Percentiles rank a stretch among this genome's conserved stretches.
Conservation (phyloP, 306 rosid genomes). For the Acacia acuminata region DNA sequence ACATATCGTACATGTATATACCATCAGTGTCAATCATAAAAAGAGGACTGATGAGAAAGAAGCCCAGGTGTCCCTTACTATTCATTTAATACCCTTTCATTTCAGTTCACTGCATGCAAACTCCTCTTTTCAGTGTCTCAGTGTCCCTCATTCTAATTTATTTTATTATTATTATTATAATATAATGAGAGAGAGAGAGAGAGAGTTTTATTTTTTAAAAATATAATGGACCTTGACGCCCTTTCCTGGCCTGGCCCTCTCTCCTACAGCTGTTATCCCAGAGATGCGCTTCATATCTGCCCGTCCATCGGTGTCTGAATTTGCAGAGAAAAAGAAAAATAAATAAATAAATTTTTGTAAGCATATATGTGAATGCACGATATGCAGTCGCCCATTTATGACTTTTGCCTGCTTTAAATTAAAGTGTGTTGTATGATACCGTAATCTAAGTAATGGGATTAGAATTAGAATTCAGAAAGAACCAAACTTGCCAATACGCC, state of each 20-base stretch:
- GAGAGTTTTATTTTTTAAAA: not conserved
- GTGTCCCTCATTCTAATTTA: not conserved
- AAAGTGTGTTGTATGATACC: too few species aligned
- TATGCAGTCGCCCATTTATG: not conserved
- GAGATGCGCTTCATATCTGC: constrained; percentile 97
- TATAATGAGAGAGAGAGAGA: too few species aligned
- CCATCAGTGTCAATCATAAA: constrained; percentile 55
- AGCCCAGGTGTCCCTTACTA: constrained; percentile 21
- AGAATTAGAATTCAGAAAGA: too few species aligned
- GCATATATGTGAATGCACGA: not conserved
- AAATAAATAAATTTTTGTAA: not conserved
- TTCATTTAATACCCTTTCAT: not conserved
- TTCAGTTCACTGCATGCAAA: constrained; percentile 37
- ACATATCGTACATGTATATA: constrained; percentile 23
- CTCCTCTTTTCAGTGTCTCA: constrained; percentile 21
- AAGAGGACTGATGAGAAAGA: constrained; percentile 33
- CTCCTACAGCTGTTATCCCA: constrained; percentile 96
- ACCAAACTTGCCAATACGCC: not conserved
- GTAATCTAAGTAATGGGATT: not conserved
- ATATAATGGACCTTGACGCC: constrained; percentile 75
- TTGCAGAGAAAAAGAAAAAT: not conserved
- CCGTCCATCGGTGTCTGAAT: constrained; percentile 92
- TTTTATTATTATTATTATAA: too few species aligned
- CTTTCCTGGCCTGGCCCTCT: constrained; percentile 90
- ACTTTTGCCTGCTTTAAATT: not conserved